A percentile compares a stretch with the other conserved stretches of the same genome.
These are phyloP conservation scores for Trichoderma koningii DNA, from an alignment of 2,329 filamentous ascomycete species.

Conservation along the genomic window DNA sequence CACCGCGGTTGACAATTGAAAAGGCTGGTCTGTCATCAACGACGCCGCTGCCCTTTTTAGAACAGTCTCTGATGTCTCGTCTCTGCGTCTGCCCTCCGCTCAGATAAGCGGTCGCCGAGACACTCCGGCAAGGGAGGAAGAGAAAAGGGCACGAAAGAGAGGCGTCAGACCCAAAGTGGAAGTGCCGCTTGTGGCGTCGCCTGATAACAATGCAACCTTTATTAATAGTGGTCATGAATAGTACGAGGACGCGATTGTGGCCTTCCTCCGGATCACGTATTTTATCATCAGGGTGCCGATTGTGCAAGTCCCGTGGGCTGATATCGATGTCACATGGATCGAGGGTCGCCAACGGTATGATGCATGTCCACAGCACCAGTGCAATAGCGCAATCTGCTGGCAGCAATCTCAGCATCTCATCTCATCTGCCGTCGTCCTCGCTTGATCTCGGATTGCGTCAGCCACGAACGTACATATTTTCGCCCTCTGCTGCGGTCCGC, in stretches of 20 bases:
- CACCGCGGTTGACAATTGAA: neutral
- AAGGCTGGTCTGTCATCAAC: slow-evolving; percentile 15
- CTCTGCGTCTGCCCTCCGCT: neutral
- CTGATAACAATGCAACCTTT: slow-evolving; percentile 20
- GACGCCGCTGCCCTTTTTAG: slow-evolving; percentile 21
- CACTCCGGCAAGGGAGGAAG: neutral
- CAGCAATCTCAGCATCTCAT: neutral
- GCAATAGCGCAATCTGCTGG: neutral
- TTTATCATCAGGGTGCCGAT: neutral
- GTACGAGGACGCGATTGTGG: no score
- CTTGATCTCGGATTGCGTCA: no score
- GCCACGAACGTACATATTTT: neutral
- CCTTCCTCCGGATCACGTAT: neutral
- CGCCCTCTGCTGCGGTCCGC: neutral
- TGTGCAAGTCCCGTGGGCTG: slow-evolving; percentile 20
- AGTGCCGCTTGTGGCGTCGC: slow-evolving; percentile 16
- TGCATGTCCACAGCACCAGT: neutral
- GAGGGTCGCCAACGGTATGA: slow-evolving; percentile 2
- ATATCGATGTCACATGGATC: slow-evolving; percentile 23
- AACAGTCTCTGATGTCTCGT: slow-evolving; percentile 8
- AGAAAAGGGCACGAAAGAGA: neutral
- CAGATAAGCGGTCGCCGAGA: slow-evolving; percentile 19
- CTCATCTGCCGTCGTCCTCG: no score
- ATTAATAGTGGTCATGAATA: neutral
- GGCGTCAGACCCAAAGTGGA: slow-evolving; percentile 20